These are phyloP conservation scores for Xylaria castorea DNA, from an alignment of 495 filamentous ascomycete genomes.

Conservation along the genomic window DNA sequence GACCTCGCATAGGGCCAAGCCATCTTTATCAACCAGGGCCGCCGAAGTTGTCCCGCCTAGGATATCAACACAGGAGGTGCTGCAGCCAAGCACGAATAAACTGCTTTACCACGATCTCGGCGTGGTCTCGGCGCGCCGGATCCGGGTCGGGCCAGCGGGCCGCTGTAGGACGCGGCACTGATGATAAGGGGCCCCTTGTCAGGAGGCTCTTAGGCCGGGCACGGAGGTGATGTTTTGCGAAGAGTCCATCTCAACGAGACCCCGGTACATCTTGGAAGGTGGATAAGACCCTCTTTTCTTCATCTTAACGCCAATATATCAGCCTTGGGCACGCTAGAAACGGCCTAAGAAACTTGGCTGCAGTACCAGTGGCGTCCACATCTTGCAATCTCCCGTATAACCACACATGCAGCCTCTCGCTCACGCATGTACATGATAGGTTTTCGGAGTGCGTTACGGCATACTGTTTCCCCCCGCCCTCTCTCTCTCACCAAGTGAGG, in stretches of 20 bases:
- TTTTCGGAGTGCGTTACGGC: not conserved
- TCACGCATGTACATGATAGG: conserved; percentile 3
- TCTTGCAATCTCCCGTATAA: conserved; percentile 12
- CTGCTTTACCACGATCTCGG: conserved; percentile 12
- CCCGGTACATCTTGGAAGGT: conserved; percentile 19
- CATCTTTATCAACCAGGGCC: conserved; percentile 17
- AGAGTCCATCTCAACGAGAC: not conserved
- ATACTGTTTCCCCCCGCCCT: not conserved
- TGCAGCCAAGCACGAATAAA: conserved; percentile 26
- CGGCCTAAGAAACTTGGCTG: conserved; percentile 16
- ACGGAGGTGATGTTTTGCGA: conserved; percentile 6
- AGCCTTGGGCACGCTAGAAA: conserved; percentile 15
- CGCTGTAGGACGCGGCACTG: conserved; percentile 18
- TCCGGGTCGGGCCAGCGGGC: conserved; percentile 22
- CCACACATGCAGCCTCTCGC: conserved; percentile 2
- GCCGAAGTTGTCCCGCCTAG: conserved; percentile 23
- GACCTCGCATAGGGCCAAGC: conserved; percentile 21
- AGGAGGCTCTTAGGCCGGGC: conserved; percentile 16
- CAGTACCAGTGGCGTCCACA: not conserved
- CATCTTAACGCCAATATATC: conserved; percentile 14
- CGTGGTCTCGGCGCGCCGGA: conserved; percentile 27
- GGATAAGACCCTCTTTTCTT: conserved; percentile 25
- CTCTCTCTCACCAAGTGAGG: not conserved
- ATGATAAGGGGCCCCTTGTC: conserved; percentile 1
- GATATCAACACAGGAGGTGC: not conserved